Evolutionary conservation across 208 protist genomes (phyloP).

Genomic region (Crithidia expoeki): DNA sequence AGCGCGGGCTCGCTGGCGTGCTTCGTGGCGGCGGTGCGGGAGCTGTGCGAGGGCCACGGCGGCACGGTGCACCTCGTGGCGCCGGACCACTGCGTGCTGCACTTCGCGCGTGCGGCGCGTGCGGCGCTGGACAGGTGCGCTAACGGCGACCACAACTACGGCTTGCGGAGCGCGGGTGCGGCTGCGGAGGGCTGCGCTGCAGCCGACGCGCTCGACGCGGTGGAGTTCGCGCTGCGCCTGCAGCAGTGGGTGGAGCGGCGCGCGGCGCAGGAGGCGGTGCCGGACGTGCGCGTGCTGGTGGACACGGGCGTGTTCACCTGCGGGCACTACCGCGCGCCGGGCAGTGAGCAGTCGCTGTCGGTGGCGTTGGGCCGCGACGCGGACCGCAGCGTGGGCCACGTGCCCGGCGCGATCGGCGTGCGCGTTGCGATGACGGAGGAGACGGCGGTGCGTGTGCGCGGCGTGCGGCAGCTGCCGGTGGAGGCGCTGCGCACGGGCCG

Average conservation of each 20-base stretch:
- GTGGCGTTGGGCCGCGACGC: conserved; percentile 36
- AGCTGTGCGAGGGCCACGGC: conserved; percentile 22
- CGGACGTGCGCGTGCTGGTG: conserved; percentile 30
- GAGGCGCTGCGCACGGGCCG: neutral
- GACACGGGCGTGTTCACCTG: conserved; percentile 36
- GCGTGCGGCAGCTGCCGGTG: conserved; percentile 1
- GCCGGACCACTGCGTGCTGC: conserved; percentile 33
- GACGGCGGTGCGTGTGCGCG: conserved; percentile 41
- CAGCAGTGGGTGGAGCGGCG: conserved; percentile 7
- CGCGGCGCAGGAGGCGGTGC: conserved; percentile 6
- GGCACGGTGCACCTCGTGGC: conserved; percentile 23
- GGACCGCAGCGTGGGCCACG: conserved; percentile 30
- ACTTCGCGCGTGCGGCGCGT: conserved; percentile 26
- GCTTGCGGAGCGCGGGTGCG: too few relatives aligned
- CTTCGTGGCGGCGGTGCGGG: conserved; percentile 28
- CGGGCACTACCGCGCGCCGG: conserved; percentile 16
- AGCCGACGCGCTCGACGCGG: conserved; percentile 26
- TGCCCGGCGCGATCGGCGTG: conserved; percentile 34
- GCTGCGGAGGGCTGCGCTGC: too few relatives aligned
- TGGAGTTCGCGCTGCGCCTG: conserved; percentile 31
- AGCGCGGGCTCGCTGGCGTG: conserved; percentile 18
- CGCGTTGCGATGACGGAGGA: conserved; percentile 46
- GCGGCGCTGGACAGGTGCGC: conserved; percentile 10
- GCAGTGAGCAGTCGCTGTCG: conserved; percentile 27
- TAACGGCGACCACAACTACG: neutral